Base-by-base conservation (phyloP, 2,329 filamentous ascomycete genomes). In the Talaromyces sp. region DNA sequence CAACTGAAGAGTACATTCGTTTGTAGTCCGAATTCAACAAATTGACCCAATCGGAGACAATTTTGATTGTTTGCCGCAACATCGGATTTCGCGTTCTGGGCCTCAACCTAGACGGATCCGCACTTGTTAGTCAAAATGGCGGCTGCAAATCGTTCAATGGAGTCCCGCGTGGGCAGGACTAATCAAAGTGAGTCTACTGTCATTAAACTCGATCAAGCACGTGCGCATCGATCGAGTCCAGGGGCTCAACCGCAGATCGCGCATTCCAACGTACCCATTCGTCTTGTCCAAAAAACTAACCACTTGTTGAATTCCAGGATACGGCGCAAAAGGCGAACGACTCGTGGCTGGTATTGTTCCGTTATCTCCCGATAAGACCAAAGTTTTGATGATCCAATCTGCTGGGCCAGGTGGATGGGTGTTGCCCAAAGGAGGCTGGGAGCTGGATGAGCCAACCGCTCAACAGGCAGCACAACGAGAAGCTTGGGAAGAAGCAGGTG, bases 401-500 rank as follows among this genome's bases (percentile, higher is more conserved):
- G 94, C 91, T 61, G 87, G 92, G 69, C 89, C 93, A 72, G 92
- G 92, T 77, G 92, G 91, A 72, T 99, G 95, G 95, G 95, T 99
- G 50, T 84, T 99, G 66, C 95, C 95, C 67, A 99, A 99, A 78
- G 95, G 95, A 75, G 95, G 95, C 67, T 99, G 95, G 93, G 95
- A 99, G 79, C 90, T 88, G 39, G 95, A 99, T 78, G 95, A 99
- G 81, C 87, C 89, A 67, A 95, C 91, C 68, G 87, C 90, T 67
- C 87, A 94, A 76, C 91, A 95, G 65, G 95, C 95, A 64, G 87
- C 87, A 79, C 90, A 83, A 83, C 84, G 95, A 70, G 95, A 99
- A 79, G 95, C 95, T 67, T 98, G 95, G 95, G 95, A 98, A 82
- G 95, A 98, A 81, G 95, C 93, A 48, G 95, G 95, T 73, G 96